Base-by-base conservation (phyloP, 768 basidiomycete genomes). In the Naematelia encephala region DNA sequence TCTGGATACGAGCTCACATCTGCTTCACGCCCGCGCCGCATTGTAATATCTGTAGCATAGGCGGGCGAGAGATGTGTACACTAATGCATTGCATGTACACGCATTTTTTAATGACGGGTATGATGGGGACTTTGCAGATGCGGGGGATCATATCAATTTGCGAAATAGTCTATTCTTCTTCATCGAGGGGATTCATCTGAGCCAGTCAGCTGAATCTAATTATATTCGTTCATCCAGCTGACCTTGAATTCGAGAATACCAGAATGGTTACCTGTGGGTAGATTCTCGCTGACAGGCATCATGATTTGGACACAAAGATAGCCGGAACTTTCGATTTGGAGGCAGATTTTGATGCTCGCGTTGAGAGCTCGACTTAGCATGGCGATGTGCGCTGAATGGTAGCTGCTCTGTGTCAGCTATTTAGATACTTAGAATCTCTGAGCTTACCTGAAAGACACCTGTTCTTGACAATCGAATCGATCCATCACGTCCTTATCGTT, bases 211-310 rank as follows among this genome's bases (percentile, higher is more conserved):
- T 2, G 16, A 39, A 53, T 58, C 56, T 54, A 59, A 39, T 8
- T 10, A 25, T 21, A 29, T 46, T 30, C 5, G 11, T 26, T 12
- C 13, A 39, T 1, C 11, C 4, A 29, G 80, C 87, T 72, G 67
- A 93, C 92, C 77, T 87, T 82, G 73, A 92, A 93, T 68, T 94
- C 91, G 51, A 94, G 86, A 67, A 91, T 92, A 0, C 85, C 89
- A 54, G 85, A 81, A 51, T 82, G 64, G 16, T 60, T 65, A 27
- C 70, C 73, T 1, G 61, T 29, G 8, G 16, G 34, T 34, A 79
- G 21, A 77, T 79, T 21, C 78, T 82, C 78, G 50, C 78, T 80
- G 1, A 82, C 73, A 27, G 82, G 87, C 82, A 96, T 91, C 64
- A 96, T 81, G 76, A 96, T 89, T 68, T 98, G 94, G 59, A 97